phyloP scores from a whole-genome alignment of 2,329 filamentous ascomycete species.

The Pleomassaria siparia region DNA sequence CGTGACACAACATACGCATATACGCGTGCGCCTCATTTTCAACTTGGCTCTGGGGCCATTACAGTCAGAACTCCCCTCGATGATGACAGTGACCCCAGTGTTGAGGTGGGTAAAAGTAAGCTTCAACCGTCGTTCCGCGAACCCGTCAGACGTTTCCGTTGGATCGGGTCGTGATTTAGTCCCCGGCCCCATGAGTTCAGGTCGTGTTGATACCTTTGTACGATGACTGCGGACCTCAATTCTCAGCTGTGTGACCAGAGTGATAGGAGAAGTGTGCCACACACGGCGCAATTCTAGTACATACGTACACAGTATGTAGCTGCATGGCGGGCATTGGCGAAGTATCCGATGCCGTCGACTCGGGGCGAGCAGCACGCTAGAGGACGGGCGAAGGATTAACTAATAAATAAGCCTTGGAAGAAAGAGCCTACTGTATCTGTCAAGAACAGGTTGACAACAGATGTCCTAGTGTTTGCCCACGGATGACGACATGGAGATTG shows the following conservation, averaged over 20 bases:
- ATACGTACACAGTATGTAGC: too few relatives aligned
- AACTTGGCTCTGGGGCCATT: background rate
- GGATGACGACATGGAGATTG: too few relatives aligned
- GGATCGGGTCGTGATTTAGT: background rate
- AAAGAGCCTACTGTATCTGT: too few relatives aligned
- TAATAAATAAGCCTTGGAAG: too few relatives aligned
- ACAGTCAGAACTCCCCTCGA: background rate
- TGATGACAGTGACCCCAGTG: background rate
- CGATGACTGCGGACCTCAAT: background rate
- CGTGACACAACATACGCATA: background rate
- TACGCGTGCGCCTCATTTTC: slow-evolving; percentile 4
- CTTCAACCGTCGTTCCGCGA: background rate
- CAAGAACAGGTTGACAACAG: too few relatives aligned
- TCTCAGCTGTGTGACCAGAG: slow-evolving; percentile 6
- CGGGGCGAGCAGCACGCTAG: too few relatives aligned
- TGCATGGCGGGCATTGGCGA: slow-evolving; percentile 5
- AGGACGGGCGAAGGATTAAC: too few relatives aligned
- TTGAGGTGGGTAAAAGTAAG: background rate
- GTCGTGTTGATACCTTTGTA: background rate
- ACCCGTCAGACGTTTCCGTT: slow-evolving; percentile 3
- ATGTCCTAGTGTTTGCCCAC: too few relatives aligned
- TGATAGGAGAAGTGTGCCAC: background rate
- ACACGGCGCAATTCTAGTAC: slow-evolving; percentile 7
- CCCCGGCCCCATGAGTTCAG: slow-evolving; percentile 2
- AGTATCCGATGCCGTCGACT: background rate